phyloP scores from a whole-genome alignment of 116 monocot species.

The Cymodocea nodosa region DNA sequence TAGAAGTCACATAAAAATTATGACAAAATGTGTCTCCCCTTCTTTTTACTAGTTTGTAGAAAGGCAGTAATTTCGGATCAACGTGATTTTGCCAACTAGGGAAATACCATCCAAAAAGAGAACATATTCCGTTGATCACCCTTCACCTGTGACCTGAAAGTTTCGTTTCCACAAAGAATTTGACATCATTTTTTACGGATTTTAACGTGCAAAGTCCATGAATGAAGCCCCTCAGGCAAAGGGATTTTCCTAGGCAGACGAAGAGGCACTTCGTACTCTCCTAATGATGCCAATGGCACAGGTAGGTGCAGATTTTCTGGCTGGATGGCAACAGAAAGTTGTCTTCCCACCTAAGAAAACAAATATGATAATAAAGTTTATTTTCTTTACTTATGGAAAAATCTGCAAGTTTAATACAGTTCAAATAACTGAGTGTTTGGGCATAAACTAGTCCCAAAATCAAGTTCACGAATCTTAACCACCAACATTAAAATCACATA shows the following conservation, averaged over 20 bases:
- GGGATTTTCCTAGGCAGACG: slow-evolving; percentile 53
- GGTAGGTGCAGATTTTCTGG: slow-evolving; percentile 74
- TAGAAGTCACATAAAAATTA: too few relatives aligned
- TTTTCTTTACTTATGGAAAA: too few relatives aligned
- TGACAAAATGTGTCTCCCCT: too few relatives aligned
- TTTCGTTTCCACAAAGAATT: too few relatives aligned
- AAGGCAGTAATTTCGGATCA: too few relatives aligned
- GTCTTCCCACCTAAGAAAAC: slow-evolving; percentile 51
- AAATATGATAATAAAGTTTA: background rate
- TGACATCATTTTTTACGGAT: slow-evolving; percentile 26
- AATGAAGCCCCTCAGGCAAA: slow-evolving; percentile 31
- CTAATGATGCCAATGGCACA: slow-evolving; percentile 41
- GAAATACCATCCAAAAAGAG: too few relatives aligned
- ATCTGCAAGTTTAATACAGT: too few relatives aligned
- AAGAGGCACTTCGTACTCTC: slow-evolving; percentile 69
- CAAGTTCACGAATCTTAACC: background rate
- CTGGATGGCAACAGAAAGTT: slow-evolving; percentile 50
- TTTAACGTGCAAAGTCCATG: slow-evolving; percentile 46
- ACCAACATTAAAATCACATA: slow-evolving; percentile 13
- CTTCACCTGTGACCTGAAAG: too few relatives aligned
- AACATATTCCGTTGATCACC: too few relatives aligned
- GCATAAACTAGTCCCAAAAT: background rate
- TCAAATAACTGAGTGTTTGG: too few relatives aligned
- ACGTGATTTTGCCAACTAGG: too few relatives aligned
- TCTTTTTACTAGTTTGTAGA: too few relatives aligned